A percentile compares a stretch with the other conserved stretches of the same genome.
phyloP scores from a whole-genome alignment of 2,329 filamentous ascomycete species.

The Lasiodiplodia hormozganensis region DNA sequence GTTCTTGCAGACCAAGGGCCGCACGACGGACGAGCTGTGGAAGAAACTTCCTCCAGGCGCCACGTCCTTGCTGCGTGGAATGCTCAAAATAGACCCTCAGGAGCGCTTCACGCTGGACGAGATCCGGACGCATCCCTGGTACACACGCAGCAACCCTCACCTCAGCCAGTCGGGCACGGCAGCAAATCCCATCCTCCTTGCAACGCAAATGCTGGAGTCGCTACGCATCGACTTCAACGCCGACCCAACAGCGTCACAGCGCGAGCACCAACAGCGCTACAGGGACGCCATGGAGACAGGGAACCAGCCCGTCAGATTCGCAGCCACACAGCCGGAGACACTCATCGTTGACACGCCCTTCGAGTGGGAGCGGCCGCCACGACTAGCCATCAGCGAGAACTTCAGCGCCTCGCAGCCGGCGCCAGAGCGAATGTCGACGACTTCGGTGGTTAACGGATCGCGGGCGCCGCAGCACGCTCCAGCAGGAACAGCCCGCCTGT shows the following conservation, averaged over 20 bases:
- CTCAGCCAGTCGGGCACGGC: slow-evolving; percentile 76
- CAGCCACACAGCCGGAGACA: slow-evolving; percentile 86
- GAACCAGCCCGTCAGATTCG: slow-evolving; percentile 58
- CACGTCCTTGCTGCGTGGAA: slow-evolving; percentile 84
- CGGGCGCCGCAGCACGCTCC: not conserved
- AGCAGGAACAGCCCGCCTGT: slow-evolving; percentile 28
- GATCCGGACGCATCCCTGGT: slow-evolving; percentile 93
- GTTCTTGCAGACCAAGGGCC: slow-evolving; percentile 80
- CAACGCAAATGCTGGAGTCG: slow-evolving; percentile 93
- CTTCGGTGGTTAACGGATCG: not conserved
- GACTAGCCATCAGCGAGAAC: slow-evolving; percentile 53
- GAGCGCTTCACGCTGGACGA: slow-evolving; percentile 85
- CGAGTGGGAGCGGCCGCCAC: slow-evolving; percentile 84
- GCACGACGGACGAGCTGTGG: slow-evolving; percentile 87
- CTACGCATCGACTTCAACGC: slow-evolving; percentile 87
- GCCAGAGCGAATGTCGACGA: slow-evolving; percentile 45
- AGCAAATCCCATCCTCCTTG: slow-evolving; percentile 79
- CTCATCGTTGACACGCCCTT: slow-evolving; percentile 77
- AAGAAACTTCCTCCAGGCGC: slow-evolving; percentile 74
- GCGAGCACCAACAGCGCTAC: slow-evolving; percentile 47
- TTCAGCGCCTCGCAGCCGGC: slow-evolving; percentile 58
- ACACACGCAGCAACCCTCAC: slow-evolving; percentile 80
- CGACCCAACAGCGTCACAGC: slow-evolving; percentile 62
- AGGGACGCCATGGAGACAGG: slow-evolving; percentile 73
- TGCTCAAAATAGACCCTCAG: slow-evolving; percentile 81